These are phyloP conservation scores for Suhomyces taliae DNA, from an alignment of 1,139 yeast genomes.

Conservation along the genomic window DNA sequence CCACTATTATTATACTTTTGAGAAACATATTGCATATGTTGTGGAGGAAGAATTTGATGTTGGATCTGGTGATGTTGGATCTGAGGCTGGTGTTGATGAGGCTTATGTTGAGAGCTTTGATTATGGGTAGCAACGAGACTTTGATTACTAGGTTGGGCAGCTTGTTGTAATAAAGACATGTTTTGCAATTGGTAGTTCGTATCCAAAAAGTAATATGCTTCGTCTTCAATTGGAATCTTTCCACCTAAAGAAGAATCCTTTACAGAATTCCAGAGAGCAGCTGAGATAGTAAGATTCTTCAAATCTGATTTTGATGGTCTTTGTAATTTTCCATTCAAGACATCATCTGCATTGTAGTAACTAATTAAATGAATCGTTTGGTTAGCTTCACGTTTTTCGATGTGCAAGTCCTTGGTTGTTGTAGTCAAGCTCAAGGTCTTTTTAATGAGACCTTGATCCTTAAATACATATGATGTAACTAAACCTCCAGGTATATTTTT, in stretches of 20 bases:
- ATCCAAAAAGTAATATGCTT: conserved; percentile 52
- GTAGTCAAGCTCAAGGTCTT: conserved; percentile 72
- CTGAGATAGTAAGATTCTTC: conserved; percentile 52
- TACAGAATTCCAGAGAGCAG: conserved; percentile 59
- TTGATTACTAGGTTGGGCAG: conserved; percentile 12
- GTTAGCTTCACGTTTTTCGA: conserved; percentile 28
- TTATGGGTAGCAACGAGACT: conserved; percentile 12
- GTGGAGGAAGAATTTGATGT: conserved; percentile 7
- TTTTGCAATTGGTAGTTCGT: conserved; percentile 46
- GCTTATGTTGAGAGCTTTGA: conserved; percentile 13
- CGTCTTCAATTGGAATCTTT: conserved; percentile 51
- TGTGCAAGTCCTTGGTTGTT: conserved; percentile 34
- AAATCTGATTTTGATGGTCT: conserved; percentile 62
- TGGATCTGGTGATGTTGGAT: conserved; percentile 7
- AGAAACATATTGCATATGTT: conserved; percentile 10
- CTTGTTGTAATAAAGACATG: conserved; percentile 32
- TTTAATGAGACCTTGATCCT: conserved; percentile 76
- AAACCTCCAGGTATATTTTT: conserved; percentile 19
- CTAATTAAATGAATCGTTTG: conserved; percentile 74
- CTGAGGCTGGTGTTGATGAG: conserved; percentile 9
- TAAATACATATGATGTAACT: conserved; percentile 63
- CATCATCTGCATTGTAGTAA: conserved; percentile 77
- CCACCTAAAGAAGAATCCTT: conserved; percentile 64
- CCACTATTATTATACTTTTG: conserved; percentile 6
- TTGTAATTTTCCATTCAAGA: conserved; percentile 52